These are phyloP conservation scores for Lactifluus subvellereus DNA, from an alignment of 768 basidiomycete species.

Conservation along the genomic window DNA sequence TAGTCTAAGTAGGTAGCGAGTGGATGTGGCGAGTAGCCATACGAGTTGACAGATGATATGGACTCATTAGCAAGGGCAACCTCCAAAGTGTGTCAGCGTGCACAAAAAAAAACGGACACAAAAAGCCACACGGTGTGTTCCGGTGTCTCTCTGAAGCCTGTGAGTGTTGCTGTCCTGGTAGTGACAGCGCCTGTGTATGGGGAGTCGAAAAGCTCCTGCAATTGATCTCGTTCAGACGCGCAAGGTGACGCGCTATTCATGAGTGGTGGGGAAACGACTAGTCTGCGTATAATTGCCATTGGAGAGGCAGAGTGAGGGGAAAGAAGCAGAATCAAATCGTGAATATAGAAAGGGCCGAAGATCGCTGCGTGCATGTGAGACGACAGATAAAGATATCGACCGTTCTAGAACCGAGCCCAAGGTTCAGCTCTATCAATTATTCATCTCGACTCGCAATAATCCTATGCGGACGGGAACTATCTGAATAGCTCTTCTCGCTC, in stretches of 20 bases:
- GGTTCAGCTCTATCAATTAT: neutral
- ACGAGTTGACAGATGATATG: constrained; percentile 71
- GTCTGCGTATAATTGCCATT: constrained; percentile 56
- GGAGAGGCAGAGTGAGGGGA: neutral
- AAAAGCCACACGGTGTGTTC: constrained; percentile 49
- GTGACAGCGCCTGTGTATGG: constrained; percentile 72
- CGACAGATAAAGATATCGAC: constrained; percentile 11
- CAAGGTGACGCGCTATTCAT: constrained; percentile 79
- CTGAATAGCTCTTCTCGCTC: constrained; percentile 92
- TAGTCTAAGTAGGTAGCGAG: constrained; percentile 60
- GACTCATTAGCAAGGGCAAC: constrained; percentile 50
- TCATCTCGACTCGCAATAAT: constrained; percentile 4
- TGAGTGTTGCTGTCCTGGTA: constrained; percentile 67
- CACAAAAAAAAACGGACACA: neutral
- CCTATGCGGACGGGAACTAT: constrained; percentile 31
- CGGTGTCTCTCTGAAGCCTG: constrained; percentile 63
- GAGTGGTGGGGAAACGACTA: constrained; percentile 56
- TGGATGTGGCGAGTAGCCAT: constrained; percentile 81
- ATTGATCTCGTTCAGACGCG: constrained; percentile 64
- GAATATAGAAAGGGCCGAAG: neutral
- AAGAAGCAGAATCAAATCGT: neutral
- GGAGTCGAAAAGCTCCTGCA: constrained; percentile 59
- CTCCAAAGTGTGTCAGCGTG: constrained; percentile 33
- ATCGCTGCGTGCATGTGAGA: neutral
- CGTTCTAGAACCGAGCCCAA: constrained; percentile 6